Evolutionary conservation across 2,329 filamentous ascomycete genomes (phyloP).

Genomic region (Paecilomyces sp.): DNA sequence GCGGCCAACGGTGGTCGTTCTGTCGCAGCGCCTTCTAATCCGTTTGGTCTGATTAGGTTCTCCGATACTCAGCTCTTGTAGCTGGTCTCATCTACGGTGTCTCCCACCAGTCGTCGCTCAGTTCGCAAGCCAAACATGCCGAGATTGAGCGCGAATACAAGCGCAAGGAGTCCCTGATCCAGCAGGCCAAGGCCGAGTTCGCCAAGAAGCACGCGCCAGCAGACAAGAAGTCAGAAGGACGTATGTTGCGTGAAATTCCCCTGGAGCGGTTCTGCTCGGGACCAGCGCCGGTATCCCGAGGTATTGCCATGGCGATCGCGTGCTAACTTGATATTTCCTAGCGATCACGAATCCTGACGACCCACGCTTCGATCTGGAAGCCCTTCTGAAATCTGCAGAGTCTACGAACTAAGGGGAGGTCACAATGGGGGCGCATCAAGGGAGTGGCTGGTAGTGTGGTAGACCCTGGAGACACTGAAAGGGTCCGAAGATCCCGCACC

Average conservation of each 20-base stretch:
- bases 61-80: conserved; percentile 91
- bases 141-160: conserved; percentile 76
- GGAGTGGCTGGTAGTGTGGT: conserved; percentile 21
- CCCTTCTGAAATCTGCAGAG: conserved; percentile 59
- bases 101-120: conserved; percentile 82
- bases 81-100: conserved; percentile 92
- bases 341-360: conserved; percentile 71
- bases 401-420: conserved; percentile 18
- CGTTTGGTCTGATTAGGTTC: conserved; percentile 58
- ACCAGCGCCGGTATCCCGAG: neutral
- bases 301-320: conserved; percentile 1
- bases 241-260: conserved; percentile 19
- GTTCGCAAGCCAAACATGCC: conserved; percentile 60
- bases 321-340: conserved; percentile 28
- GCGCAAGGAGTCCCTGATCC: conserved; percentile 85
- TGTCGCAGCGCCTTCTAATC: neutral
- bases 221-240: conserved; percentile 31
- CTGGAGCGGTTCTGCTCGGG: neutral
- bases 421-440: conserved; percentile 19
- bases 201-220: conserved; percentile 63
- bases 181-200: conserved; percentile 87
- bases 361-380: conserved; percentile 90
- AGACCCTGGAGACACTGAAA: conserved; percentile 4
- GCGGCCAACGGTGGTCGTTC: neutral
- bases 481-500: conserved; percentile 20